phyloP scores from a whole-genome alignment of 192 early-diverging fungal species.

The Rhizophlyctis rosea region DNA sequence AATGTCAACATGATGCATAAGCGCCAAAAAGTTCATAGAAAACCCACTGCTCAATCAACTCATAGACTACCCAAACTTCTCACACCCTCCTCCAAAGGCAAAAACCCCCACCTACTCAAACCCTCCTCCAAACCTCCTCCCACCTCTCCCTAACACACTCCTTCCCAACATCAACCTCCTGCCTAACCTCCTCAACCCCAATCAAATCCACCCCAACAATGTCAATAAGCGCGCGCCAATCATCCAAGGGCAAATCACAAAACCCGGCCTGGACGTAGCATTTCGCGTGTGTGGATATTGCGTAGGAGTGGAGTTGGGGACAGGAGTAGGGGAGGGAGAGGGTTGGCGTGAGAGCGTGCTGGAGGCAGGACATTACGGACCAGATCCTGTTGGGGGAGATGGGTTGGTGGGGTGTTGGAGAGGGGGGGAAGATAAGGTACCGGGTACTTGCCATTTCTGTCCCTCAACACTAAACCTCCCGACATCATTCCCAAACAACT shows the following conservation, averaged over 20 bases:
- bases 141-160: too few species aligned
- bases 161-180: too few species aligned
- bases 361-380: constrained; percentile 11
- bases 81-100: too few species aligned
- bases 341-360: constrained; percentile 1
- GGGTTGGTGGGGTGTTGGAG: too few species aligned
- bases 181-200: too few species aligned
- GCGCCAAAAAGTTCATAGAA: too few species aligned
- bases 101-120: too few species aligned
- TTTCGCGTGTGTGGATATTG: neutral
- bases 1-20: too few species aligned
- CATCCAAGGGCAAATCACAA: neutral
- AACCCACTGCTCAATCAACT: too few species aligned
- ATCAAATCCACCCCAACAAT: constrained; percentile 2
- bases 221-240: neutral
- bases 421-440: too few species aligned
- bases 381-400: constrained; percentile 5
- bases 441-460: constrained; percentile 1
- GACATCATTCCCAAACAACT: neutral
- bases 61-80: too few species aligned
- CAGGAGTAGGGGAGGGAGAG: neutral
- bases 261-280: constrained; percentile 8
- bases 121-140: too few species aligned
- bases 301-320: neutral
- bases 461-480: constrained; percentile 2